These are phyloP conservation scores for Marchantia polymorpha DNA, from an alignment of 225 moss, liverwort and hornwort genomes.

Conservation along the genomic window DNA sequence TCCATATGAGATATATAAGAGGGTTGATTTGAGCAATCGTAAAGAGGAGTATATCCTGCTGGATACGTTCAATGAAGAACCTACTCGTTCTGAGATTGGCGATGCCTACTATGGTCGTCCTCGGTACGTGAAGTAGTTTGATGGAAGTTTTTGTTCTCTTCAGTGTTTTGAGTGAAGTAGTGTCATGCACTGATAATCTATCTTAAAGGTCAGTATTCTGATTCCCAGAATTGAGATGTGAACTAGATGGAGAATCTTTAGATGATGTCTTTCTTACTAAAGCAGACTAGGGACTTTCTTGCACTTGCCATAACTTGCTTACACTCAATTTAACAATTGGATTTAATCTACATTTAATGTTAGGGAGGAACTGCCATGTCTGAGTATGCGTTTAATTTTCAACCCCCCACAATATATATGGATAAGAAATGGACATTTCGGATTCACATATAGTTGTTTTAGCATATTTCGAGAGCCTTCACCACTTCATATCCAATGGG, in stretches of 20 bases:
- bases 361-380: no score
- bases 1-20: constrained; percentile 73
- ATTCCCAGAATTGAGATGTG: not conserved
- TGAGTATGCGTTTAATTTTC: no score
- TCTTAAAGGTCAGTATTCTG: not conserved
- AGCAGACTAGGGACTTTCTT: not conserved
- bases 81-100: constrained; percentile 57
- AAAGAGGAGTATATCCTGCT: constrained; percentile 65
- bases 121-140: constrained; percentile 16
- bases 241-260: not conserved
- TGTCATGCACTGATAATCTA: not conserved
- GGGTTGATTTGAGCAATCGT: constrained; percentile 54
- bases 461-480: not conserved
- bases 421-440: no score
- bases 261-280: not conserved
- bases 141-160: not conserved
- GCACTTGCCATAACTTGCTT: not conserved
- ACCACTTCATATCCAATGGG: no score
- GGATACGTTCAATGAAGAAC: constrained; percentile 66
- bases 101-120: constrained; percentile 73
- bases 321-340: no score
- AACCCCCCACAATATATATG: no score
- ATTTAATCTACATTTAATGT: no score
- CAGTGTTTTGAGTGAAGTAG: no score
- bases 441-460: no score